Percentiles rank a stretch among this genome's conserved stretches.
Evolutionary conservation across 202 grass and related monocot species (phyloP).

Genomic region (Setaria viridis): DNA sequence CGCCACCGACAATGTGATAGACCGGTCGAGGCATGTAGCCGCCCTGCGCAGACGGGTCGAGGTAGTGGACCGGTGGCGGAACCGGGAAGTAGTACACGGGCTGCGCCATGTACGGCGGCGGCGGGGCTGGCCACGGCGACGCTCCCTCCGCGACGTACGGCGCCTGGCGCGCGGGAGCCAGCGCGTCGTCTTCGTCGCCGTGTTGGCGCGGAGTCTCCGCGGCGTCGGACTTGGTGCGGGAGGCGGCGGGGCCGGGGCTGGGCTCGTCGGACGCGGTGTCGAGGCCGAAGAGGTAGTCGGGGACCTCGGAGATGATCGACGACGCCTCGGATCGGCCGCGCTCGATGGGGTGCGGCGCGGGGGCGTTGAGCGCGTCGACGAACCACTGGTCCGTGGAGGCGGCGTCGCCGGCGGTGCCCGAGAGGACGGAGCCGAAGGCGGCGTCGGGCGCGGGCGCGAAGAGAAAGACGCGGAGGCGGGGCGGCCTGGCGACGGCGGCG

Average conservation of each 20-base stretch:
- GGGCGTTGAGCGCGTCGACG: constrained; percentile 80
- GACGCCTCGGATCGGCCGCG: constrained; percentile 66
- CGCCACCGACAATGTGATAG: constrained; percentile 52
- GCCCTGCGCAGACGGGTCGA: constrained; percentile 42
- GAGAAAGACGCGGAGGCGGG: constrained; percentile 78
- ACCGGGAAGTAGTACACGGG: constrained; percentile 63
- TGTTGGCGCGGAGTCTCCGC: constrained; percentile 36
- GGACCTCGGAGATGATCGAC: constrained; percentile 71
- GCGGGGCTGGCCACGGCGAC: constrained; percentile 46
- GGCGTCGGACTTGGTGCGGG: constrained; percentile 47
- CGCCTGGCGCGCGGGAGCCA: not conserved
- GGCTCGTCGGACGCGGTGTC: constrained; percentile 68
- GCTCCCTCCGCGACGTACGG: constrained; percentile 29
- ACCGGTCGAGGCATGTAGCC: constrained; percentile 51
- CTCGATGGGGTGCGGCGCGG: constrained; percentile 42
- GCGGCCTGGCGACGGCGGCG: constrained; percentile 38
- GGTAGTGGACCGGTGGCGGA: constrained; percentile 52
- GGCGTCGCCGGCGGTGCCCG: constrained; percentile 9
- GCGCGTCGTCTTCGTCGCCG: constrained; percentile 32
- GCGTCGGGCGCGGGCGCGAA: constrained; percentile 51
- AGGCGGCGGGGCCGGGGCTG: constrained; percentile 2
- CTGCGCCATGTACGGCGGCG: constrained; percentile 59
- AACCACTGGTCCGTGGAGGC: constrained; percentile 73
- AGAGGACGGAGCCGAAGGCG: constrained; percentile 25
- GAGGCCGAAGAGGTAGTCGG: constrained; percentile 77